Percentiles rank a stretch among this genome's conserved stretches.
Conservation (phyloP, 352 stramenopile species). For the Pythium folliculosum region DNA sequence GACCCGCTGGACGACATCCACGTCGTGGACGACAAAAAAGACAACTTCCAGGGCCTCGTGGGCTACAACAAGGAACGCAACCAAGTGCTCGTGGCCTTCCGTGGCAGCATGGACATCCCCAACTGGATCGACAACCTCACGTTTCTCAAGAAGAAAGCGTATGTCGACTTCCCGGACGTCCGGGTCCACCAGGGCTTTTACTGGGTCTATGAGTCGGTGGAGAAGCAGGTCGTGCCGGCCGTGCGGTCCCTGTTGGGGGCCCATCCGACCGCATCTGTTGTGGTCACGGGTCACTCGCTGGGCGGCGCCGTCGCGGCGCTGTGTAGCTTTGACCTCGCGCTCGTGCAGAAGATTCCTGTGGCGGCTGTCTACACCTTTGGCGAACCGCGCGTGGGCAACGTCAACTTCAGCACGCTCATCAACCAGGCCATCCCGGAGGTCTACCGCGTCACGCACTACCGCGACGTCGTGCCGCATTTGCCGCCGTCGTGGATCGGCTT, state of each 20-base stretch:
- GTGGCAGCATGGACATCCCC: conserved; percentile 77
- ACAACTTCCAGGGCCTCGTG: conserved; percentile 81
- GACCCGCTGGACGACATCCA: conserved; percentile 44
- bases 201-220: conserved; percentile 75
- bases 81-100: conserved; percentile 72
- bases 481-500: conserved; percentile 79
- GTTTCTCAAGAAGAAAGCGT: conserved; percentile 74
- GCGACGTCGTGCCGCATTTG: conserved; percentile 76
- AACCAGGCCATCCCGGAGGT: conserved; percentile 57
- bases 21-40: conserved; percentile 67
- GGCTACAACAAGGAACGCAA: conserved; percentile 61
- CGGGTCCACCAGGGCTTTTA: conserved; percentile 81
- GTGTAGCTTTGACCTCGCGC: conserved; percentile 73
- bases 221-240: conserved; percentile 41
- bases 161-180: conserved; percentile 57
- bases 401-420: conserved; percentile 57
- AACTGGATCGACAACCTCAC: conserved; percentile 89
- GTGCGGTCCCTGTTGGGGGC: conserved; percentile 35
- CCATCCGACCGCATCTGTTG: conserved; percentile 48
- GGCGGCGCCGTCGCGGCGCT: conserved; percentile 72
- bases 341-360: conserved; percentile 60
- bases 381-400: conserved; percentile 75
- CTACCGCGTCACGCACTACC: conserved; percentile 77
- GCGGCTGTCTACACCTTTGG: conserved; percentile 71
- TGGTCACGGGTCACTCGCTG: conserved; percentile 77